These are phyloP conservation scores for Garcia nutans DNA, from an alignment of 345 rosid genomes.

Conservation along the genomic window DNA sequence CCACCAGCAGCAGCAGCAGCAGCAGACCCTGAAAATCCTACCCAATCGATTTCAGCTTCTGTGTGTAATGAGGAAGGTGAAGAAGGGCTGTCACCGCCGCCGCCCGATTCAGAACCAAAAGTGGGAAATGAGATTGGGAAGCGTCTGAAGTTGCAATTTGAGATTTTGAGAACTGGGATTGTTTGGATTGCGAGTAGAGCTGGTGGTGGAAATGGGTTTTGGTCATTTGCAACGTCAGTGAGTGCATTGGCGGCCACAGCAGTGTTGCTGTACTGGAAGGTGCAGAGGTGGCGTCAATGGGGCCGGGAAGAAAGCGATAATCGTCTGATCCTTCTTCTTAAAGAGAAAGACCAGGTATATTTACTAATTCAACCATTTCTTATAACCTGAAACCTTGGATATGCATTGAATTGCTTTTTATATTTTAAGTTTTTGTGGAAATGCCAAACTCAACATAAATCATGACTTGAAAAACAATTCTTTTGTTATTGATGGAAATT, in stretches of 20 bases:
- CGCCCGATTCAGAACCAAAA: slow-evolving; percentile 2
- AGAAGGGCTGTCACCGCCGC: background rate
- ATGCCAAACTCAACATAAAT: background rate
- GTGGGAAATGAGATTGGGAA: slow-evolving; percentile 6
- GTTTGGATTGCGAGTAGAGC: slow-evolving; percentile 28
- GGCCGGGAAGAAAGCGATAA: slow-evolving; percentile 25
- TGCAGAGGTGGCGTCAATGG: slow-evolving; percentile 33
- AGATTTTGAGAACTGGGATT: slow-evolving; percentile 23
- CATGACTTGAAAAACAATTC: too few species aligned
- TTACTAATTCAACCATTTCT: background rate
- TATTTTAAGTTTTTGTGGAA: background rate
- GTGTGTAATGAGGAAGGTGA: background rate
- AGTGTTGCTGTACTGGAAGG: slow-evolving; percentile 23
- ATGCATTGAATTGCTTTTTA: background rate
- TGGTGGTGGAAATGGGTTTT: slow-evolving; percentile 26
- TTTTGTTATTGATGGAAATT: too few species aligned
- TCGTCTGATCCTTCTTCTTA: slow-evolving; percentile 28
- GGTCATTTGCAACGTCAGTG: slow-evolving; percentile 29
- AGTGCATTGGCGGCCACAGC: slow-evolving; percentile 29
- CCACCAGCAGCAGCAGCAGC: slow-evolving; percentile 15
- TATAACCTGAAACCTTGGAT: background rate
- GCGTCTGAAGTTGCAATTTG: slow-evolving; percentile 11
- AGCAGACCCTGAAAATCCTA: slow-evolving; percentile 5
- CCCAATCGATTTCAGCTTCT: background rate
- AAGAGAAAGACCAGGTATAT: slow-evolving; percentile 51